Base-by-base conservation (phyloP, 441 rosid species). In the Adansonia rubrostipa region DNA sequence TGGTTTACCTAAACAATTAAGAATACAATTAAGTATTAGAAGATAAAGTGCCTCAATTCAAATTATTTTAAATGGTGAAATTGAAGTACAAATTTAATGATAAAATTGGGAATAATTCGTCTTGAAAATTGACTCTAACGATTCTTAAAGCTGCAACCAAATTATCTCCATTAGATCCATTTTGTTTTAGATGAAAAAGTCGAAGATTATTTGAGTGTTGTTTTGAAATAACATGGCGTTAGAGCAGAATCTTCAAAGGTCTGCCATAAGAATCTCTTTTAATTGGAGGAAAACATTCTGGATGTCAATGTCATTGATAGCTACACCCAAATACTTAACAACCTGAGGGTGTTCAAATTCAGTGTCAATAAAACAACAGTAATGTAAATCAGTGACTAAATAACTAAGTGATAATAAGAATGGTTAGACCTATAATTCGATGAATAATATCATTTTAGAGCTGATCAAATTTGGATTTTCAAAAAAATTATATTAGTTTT, bases 281-380 rank as follows among this genome's bases (percentile, higher is more conserved):
- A 10, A 67, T 45, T 68, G 72, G 56, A 68, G 33, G 56, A 68
- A 22, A 68, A 68, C 56, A 10, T 10, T 68, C 9, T 44, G 36
- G 72, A 17, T 68, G 72, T 68, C 72, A n/a, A 67, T 45, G 33
- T 45, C 56, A 45, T 51, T 51, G 47, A 24, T 71, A 62, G 22
- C 44, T 14, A 53, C 61, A 22, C 60, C 62, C 62, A 28, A 50
- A 71, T 53, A 28, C 19, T 13, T 22, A 50, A 14, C 17, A 65
- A 65, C 20, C 3, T 65, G 3, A 33, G 48, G 70, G 40, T 8
- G 70, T 20, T 65, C 60, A 5, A 56, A n/a, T n/a, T 56, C 19
- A n/a, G 70, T 14, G 2, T 13, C 48, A 65, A 11, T 6, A 51
- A 13, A 28, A 28, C 33, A 28, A 15, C 9, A 14, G 56, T 51